Percentiles rank a stretch among this genome's conserved stretches.
phyloP scores from a whole-genome alignment of 306 rosid genomes.

The Luffa acutangula region DNA sequence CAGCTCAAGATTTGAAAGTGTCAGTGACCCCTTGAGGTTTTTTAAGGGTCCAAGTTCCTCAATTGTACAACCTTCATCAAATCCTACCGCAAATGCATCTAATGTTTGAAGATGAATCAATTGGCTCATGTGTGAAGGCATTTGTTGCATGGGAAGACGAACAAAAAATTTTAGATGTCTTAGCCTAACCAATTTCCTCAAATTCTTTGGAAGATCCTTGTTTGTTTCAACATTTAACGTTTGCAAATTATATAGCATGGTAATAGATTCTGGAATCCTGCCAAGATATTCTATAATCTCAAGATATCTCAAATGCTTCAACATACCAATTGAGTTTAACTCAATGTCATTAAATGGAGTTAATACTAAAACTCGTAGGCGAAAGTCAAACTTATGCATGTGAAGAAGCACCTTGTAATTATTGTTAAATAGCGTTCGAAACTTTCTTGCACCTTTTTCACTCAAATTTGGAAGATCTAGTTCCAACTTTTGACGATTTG shows the following conservation, averaged over 20 bases:
- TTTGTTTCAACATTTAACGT: neutral
- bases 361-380: neutral
- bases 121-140: neutral
- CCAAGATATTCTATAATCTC: neutral
- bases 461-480: neutral
- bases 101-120: neutral
- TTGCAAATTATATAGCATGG: neutral
- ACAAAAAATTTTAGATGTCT: neutral
- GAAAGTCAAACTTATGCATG: too few relatives aligned
- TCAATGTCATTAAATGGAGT: too few relatives aligned
- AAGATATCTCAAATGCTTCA: constrained; percentile 6
- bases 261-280: neutral
- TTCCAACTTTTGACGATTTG: neutral
- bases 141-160: neutral
- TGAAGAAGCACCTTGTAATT: too few relatives aligned
- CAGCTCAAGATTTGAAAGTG: neutral
- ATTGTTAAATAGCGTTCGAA: neutral
- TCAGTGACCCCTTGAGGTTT: neutral
- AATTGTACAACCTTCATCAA: neutral
- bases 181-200: neutral
- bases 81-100: neutral
- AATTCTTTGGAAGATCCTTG: neutral
- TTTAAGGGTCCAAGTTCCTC: neutral
- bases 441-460: neutral
- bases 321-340: neutral